phyloP scores from a whole-genome alignment of 108 stramenopile genomes.

The Skeletonema grethae region DNA sequence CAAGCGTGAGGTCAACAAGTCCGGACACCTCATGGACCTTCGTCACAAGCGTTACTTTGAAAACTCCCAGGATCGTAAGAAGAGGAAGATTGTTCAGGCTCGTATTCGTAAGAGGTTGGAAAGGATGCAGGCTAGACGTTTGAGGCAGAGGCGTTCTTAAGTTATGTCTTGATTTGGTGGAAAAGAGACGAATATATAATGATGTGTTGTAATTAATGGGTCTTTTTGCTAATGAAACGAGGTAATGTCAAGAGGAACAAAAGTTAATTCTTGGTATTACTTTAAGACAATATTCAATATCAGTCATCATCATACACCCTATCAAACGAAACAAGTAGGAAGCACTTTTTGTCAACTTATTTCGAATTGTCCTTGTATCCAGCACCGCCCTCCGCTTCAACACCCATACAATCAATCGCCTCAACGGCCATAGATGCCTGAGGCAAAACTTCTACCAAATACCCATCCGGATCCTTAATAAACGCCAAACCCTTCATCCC shows the following conservation, averaged over 20 bases:
- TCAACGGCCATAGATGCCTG: slow-evolving; percentile 57
- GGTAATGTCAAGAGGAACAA: no score
- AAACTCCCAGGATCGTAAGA: slow-evolving; percentile 86
- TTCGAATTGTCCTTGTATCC: slow-evolving; percentile 71
- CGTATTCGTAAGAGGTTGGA: slow-evolving; percentile 86
- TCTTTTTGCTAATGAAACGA: no score
- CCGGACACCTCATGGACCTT: slow-evolving; percentile 89
- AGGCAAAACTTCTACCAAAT: slow-evolving; percentile 50
- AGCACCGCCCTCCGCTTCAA: slow-evolving; percentile 59
- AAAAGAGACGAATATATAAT: not conserved
- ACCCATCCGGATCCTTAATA: slow-evolving; percentile 58
- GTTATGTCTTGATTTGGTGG: not conserved
- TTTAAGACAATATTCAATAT: not conserved
- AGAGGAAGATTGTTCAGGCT: slow-evolving; percentile 90
- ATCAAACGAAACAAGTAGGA: no score
- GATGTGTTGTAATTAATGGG: not conserved
- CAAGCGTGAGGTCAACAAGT: slow-evolving; percentile 91
- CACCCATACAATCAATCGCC: slow-evolving; percentile 62
- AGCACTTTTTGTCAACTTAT: slow-evolving; percentile 7
- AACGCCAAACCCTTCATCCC: slow-evolving; percentile 63
- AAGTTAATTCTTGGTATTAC: no score
- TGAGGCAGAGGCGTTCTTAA: slow-evolving; percentile 53
- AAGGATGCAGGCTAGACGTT: slow-evolving; percentile 82
- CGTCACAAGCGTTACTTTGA: slow-evolving; percentile 89
- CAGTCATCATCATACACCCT: no score